Conservation (phyloP, 352 stramenopile genomes). For the Phytophthora pisi region DNA sequence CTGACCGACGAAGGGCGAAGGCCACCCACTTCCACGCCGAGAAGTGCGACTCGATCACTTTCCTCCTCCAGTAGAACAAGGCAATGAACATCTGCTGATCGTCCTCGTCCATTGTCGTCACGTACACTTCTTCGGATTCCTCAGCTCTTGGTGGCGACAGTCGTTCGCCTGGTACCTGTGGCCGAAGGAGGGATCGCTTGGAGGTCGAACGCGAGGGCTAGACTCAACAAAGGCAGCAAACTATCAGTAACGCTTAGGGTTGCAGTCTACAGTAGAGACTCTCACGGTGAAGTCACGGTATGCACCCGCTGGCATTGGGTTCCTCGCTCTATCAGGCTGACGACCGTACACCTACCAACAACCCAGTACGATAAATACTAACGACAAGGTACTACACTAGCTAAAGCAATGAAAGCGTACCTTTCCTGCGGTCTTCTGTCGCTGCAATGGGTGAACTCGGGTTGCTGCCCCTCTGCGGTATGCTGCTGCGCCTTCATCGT, state of each 20-base stretch:
- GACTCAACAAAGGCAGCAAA: too few relatives aligned
- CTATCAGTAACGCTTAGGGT: not conserved
- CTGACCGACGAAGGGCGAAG: slow-evolving; percentile 25
- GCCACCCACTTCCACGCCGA: slow-evolving; percentile 46
- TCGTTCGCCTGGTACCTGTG: not conserved
- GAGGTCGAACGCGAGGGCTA: not conserved
- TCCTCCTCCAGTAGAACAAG: slow-evolving; percentile 53
- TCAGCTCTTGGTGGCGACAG: slow-evolving; percentile 1
- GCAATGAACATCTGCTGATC: slow-evolving; percentile 51
- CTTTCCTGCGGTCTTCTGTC: slow-evolving; percentile 1
- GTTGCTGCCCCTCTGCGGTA: not conserved
- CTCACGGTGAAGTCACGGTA: slow-evolving; percentile 16
- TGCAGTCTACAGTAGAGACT: not conserved
- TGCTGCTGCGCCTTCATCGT: slow-evolving; percentile 7
- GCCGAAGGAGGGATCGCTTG: not conserved
- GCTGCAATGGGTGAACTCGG: slow-evolving; percentile 3
- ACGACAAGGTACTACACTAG: not conserved
- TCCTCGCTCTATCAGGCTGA: slow-evolving; percentile 10
- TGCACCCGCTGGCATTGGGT: not conserved
- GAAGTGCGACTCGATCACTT: slow-evolving; percentile 48
- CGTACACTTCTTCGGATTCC: slow-evolving; percentile 15
- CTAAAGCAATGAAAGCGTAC: not conserved
- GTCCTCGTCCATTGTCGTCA: slow-evolving; percentile 42
- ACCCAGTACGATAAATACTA: not conserved
- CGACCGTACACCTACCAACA: not conserved